Base-by-base conservation (phyloP, 75 land plant species). In the Pinus taeda region DNA sequence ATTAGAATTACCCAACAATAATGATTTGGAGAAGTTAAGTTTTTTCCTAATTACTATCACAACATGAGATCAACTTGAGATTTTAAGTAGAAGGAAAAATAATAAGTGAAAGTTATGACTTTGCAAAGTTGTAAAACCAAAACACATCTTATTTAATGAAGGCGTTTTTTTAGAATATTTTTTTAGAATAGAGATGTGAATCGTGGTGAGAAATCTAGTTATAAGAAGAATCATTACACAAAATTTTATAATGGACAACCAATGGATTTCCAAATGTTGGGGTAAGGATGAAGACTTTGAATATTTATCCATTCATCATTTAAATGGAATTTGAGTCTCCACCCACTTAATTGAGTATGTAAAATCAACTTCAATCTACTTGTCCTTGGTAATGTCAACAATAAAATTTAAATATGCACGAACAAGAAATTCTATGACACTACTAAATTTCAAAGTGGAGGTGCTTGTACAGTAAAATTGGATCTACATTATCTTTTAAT, bases 171-270 rank as follows among this genome's bases (percentile, higher is more conserved):
- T n/a, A n/a, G n/a, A n/a, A n/a, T n/a, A n/a, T n/a, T n/a, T n/a
- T n/a, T 26, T 26, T 26, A 26, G 26, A 26, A 26, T 84, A 15
- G 94, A 85, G 92, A 95, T 90, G 71, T 91, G 82, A 56, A 95
- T 87, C 57, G 93, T 81, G 49, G 90, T 78, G 57, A 95, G 87
- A 42, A 95, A 91, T 12, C 92, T 94, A 71, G 90, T 89, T 77
- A 95, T 71, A 29, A 95, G 88, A 13, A 93, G 64, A 77, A 93
- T 80, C 3, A 89, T 91, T 6, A 93, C 92, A 78, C 89, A 81
- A n/a, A 93, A 91, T 79, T 95, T 95, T 58, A 93, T 80, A 60
- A 91, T 84, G 57, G 98, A 93, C 73, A 26, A 26, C 98, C 96
- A 95, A 77, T 93, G 94, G 70, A 91, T 95, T 82, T 88, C 81